These are phyloP conservation scores for Chrysophaeum taylorii DNA, from an alignment of 352 stramenopile species.

Conservation along the genomic window DNA sequence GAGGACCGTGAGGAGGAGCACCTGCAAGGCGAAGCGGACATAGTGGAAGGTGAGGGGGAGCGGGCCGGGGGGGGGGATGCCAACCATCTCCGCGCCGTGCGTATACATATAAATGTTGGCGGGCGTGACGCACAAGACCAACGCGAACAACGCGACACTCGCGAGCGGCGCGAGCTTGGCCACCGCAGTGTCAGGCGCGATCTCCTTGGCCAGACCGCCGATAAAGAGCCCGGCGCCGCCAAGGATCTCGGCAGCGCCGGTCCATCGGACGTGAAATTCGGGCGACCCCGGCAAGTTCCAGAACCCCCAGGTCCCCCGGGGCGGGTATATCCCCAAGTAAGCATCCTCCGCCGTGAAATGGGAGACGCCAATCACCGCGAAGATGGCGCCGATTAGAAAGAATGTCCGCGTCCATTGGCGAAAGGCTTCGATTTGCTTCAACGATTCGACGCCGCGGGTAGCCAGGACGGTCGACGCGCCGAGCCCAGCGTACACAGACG, in stretches of 20 bases:
- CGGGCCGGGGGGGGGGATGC: neutral
- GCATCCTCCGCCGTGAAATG: slow-evolving; percentile 16
- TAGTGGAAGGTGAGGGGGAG: slow-evolving; percentile 23
- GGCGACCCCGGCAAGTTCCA: slow-evolving; percentile 22
- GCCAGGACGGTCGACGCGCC: slow-evolving; percentile 7
- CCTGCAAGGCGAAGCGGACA: slow-evolving; percentile 26
- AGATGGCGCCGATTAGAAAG: slow-evolving; percentile 19
- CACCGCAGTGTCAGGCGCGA: too few relatives aligned
- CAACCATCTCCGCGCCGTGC: slow-evolving; percentile 17
- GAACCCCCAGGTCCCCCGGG: slow-evolving; percentile 1
- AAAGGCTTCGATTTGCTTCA: neutral
- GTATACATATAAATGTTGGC: slow-evolving; percentile 24
- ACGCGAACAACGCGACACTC: slow-evolving; percentile 19
- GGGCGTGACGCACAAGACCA: slow-evolving; percentile 20
- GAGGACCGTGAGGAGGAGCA: slow-evolving; percentile 21
- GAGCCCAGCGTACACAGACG: slow-evolving; percentile 19
- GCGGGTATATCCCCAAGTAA: slow-evolving; percentile 13
- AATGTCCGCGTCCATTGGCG: neutral
- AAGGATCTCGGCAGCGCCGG: slow-evolving; percentile 16
- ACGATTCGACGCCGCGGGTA: slow-evolving; percentile 17
- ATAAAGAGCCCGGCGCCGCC: slow-evolving; percentile 26
- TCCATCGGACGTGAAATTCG: slow-evolving; percentile 25
- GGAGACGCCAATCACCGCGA: slow-evolving; percentile 11
- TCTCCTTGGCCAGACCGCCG: slow-evolving; percentile 26
- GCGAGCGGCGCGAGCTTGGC: neutral